Evolutionary conservation across 2,329 filamentous ascomycete genomes (phyloP).

Genomic region (Pseudogymnoascus sp.): DNA sequence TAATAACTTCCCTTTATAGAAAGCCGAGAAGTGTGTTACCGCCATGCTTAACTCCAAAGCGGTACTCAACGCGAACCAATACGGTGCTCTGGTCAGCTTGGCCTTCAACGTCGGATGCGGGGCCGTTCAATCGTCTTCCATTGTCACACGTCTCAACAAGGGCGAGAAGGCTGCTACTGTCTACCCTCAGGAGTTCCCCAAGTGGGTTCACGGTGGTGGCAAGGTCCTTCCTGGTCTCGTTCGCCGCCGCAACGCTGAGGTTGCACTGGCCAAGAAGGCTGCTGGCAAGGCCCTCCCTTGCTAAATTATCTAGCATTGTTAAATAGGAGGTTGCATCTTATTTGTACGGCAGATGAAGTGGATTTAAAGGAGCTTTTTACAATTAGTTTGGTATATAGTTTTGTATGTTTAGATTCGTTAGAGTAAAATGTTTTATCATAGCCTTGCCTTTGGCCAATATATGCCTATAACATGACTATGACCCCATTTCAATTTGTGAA

Average conservation of each 20-base stretch:
- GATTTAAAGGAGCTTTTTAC: background rate
- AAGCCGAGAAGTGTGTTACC: slow-evolving; percentile 37
- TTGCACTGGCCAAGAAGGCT: slow-evolving; percentile 34
- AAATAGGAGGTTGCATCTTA: background rate
- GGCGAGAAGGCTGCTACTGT: slow-evolving; percentile 39
- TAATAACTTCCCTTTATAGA: slow-evolving; percentile 16
- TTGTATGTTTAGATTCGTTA: background rate
- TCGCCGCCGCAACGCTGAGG: slow-evolving; percentile 40
- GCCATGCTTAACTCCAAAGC: slow-evolving; percentile 32
- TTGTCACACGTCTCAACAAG: slow-evolving; percentile 40
- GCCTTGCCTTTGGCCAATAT: background rate
- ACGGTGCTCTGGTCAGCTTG: slow-evolving; percentile 47
- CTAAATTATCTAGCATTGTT: background rate
- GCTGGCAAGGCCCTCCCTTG: background rate
- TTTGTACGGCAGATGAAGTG: background rate
- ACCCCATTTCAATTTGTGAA: no score
- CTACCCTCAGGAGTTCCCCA: slow-evolving; percentile 40
- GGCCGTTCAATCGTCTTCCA: slow-evolving; percentile 34
- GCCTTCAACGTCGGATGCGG: slow-evolving; percentile 46
- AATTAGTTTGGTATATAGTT: background rate
- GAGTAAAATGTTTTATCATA: background rate
- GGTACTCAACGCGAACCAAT: slow-evolving; percentile 45
- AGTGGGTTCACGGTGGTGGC: slow-evolving; percentile 41
- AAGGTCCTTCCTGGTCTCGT: slow-evolving; percentile 37
- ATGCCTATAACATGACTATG: no score